Base-by-base conservation (phyloP, 1,139 yeast genomes). In the Hyphopichia fennica region DNA sequence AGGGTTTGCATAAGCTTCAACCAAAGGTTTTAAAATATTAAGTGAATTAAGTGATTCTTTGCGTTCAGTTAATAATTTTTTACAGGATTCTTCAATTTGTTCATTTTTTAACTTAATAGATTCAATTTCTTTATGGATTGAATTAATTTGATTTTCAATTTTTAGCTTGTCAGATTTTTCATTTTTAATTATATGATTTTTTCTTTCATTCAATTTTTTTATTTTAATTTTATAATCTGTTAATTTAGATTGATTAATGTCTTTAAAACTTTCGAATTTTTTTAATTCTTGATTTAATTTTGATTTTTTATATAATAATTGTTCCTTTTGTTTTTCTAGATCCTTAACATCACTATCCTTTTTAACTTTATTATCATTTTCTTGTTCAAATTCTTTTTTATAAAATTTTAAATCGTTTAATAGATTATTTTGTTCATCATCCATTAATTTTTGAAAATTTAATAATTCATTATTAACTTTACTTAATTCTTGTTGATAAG, bases 11-110 rank as follows among this genome's bases (percentile, higher is more conserved):
- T 68, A 60, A 4, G 50, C 50, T 23, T 65, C 69, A 50, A 9
- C 60, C 67, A 6, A 73, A 67, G 41, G 69, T 60, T 52, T 69
- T 74, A 49, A 72, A 64, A 42, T 67, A 43, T 73, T 73, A 67
- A 58, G 81, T 80, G 34, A 13, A 80, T 77, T 43, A 73, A 56
- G 83, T 84, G 81, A 3, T 86, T 79, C 41, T 47, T 60, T 67
- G 41, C 60, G 62, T 43, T 68, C 69, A 3, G 43, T 41, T n/a
- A 57, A 46, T 1, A 63, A 38, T 6, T 29, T 39, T 44, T 61
- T 62, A 28, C 64, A 45, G 7, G 43, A 41, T 5, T 56, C 67
- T 33, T 69, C 76, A 7, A 58, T 39, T 16, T 48, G 41, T 17
- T 58, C 61, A 36, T 60, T 67, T 4, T 52, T 57, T 4, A 20